Evolutionary conservation across 371 early-diverging fungal species (phyloP), one percentile per base, ranked within the genome.

Genomic region (Nematocida parisii): DNA sequence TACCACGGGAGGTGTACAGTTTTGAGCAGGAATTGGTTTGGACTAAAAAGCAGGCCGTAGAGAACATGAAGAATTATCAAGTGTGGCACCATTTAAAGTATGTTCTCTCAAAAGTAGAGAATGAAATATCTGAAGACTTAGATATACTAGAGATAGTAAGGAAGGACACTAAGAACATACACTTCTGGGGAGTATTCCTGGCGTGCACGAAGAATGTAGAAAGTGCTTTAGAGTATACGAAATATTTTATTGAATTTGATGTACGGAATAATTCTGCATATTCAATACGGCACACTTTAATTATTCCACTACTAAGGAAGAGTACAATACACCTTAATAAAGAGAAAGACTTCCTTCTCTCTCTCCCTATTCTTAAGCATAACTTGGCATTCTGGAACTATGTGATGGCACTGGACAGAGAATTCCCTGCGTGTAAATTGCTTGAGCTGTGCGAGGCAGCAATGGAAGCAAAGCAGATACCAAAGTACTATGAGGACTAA

Each of bases 171-270:
- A 77, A 77, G 45, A 77, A 77, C 60, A 77, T 77, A 9, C 80
- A 77, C 57, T 77, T 77, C 40, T 77, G 80, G 80, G 80, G 80
- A 15, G 72, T 60, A 54, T 77, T 77, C 47, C n/a, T 77, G 11
- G 18, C 20, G 3, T 45, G 46, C 22, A 44, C 44, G 0, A 27
- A 22, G 22, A n/a, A 58, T 39, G 20, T 58, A 18, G 7, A 20
- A 7, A 24, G 45, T 27, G 80, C 80, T 7, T 60, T 77, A 9
- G 57, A 57, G 13, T 77, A 55, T 46, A 71, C 80, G 15, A 27
- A 58, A 47, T 39, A 42, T 11, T 77, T 68, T 44, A 77, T 77
- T 6, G 50, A 56, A 20, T 5, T 46, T 15, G 80, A 77, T 58
- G 56, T 70, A 20, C 7, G 80, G n/a, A 77, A 77, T 54, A 77